These are phyloP conservation scores for Alternaria sp. DNA, from an alignment of 2,329 filamentous ascomycete genomes.

Conservation along the genomic window DNA sequence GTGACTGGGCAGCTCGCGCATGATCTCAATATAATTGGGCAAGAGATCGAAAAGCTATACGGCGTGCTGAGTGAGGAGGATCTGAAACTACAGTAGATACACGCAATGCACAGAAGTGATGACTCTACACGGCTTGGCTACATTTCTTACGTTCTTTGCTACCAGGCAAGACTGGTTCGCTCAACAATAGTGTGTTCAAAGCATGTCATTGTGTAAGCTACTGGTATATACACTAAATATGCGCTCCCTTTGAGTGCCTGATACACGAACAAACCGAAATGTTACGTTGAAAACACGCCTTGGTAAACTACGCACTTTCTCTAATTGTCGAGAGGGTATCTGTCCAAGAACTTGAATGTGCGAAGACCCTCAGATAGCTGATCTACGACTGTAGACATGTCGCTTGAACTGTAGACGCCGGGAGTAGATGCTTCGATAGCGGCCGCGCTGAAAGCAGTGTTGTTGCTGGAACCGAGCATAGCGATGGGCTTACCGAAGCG, in stretches of 20 bases:
- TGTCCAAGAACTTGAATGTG: slow-evolving; percentile 71
- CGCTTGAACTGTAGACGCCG: slow-evolving; percentile 43
- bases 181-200: neutral
- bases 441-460: slow-evolving; percentile 52
- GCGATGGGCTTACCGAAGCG: slow-evolving; percentile 76
- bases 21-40: slow-evolving; percentile 63
- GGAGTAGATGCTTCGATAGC: slow-evolving; percentile 56
- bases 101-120: neutral
- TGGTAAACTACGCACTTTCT: neutral
- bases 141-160: neutral
- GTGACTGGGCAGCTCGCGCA: slow-evolving; percentile 68
- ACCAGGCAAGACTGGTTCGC: neutral
- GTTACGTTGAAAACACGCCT: neutral
- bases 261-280: neutral
- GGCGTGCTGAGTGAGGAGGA: slow-evolving; percentile 70
- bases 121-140: neutral
- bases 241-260: neutral
- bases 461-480: slow-evolving; percentile 61
- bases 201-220: neutral
- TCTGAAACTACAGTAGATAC: slow-evolving; percentile 58
- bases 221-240: neutral
- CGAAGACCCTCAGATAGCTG: slow-evolving; percentile 62
- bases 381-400: slow-evolving; percentile 27
- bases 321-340: slow-evolving; percentile 65
- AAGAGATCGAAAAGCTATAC: slow-evolving; percentile 67